Evolutionary conservation across 23 red algal genomes (phyloP).

Genomic region (Gracilaria caudata): DNA sequence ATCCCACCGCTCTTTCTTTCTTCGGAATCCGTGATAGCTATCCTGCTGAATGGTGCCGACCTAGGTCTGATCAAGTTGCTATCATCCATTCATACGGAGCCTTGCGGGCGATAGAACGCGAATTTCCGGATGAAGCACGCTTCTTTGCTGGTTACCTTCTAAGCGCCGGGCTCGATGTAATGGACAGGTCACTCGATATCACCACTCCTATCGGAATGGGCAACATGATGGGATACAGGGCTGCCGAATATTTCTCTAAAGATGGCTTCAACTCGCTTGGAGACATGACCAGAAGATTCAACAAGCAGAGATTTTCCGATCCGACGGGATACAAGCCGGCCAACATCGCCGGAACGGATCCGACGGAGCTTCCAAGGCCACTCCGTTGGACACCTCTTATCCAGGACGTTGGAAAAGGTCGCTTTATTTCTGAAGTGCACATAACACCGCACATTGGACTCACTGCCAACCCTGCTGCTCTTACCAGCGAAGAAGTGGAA

Average conservation of each 20-base stretch:
- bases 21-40: constrained; percentile 4
- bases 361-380: constrained; percentile 11
- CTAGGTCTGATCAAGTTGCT: neutral
- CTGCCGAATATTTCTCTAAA: constrained; percentile 3
- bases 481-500: constrained; percentile 14
- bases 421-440: constrained; percentile 30
- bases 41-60: neutral
- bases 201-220: constrained; percentile 30
- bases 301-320: constrained; percentile 31
- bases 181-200: constrained; percentile 15
- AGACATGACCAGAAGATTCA: constrained; percentile 16
- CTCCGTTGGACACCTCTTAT: constrained; percentile 40
- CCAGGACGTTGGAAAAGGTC: constrained; percentile 36
- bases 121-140: constrained; percentile 35
- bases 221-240: neutral
- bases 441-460: constrained; percentile 30
- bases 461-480: constrained; percentile 30
- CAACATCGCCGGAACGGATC: constrained; percentile 13
- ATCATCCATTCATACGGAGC: neutral
- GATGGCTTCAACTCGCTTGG: constrained; percentile 45
- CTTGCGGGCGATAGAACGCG: neutral
- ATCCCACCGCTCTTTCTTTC: constrained; percentile 35
- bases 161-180: neutral
- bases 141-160: constrained; percentile 2
- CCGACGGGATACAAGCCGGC: constrained; percentile 3